Percentiles rank a stretch among this genome's conserved stretches.
These are phyloP conservation scores for Carallia pectinifolia DNA, from an alignment of 345 rosid genomes.

Conservation along the genomic window DNA sequence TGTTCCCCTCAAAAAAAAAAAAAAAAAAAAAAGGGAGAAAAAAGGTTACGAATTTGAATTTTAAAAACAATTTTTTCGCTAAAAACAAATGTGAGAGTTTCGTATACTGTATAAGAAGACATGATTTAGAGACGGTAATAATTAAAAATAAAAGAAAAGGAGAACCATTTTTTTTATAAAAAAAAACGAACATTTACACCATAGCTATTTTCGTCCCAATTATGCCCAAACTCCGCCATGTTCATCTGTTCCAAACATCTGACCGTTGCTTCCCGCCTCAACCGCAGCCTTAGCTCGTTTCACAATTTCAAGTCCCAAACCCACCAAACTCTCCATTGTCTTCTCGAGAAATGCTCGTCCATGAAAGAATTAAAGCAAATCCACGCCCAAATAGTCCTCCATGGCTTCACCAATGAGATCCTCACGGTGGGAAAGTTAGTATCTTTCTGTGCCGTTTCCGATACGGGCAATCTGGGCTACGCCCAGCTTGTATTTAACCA, in stretches of 20 bases:
- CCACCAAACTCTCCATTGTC: slow-evolving; percentile 15
- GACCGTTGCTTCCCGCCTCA: slow-evolving; percentile 17
- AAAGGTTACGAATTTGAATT: too few relatives aligned
- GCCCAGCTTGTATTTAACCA: slow-evolving; percentile 6
- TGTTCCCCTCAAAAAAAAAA: too few relatives aligned
- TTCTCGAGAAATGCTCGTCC: slow-evolving; percentile 26
- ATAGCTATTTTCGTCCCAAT: neutral
- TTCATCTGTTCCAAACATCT: neutral
- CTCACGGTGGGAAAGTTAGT: slow-evolving; percentile 9
- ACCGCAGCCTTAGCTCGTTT: neutral
- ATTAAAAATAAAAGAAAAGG: neutral
- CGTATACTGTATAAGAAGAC: too few relatives aligned
- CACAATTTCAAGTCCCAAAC: slow-evolving; percentile 5
- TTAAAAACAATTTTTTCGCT: too few relatives aligned
- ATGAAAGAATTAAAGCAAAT: slow-evolving; percentile 11
- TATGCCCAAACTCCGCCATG: neutral
- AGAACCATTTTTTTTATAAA: neutral
- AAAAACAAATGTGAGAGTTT: too few relatives aligned
- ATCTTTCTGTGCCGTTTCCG: slow-evolving; percentile 3
- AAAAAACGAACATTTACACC: neutral
- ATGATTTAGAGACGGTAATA: too few relatives aligned
- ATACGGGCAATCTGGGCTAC: neutral
- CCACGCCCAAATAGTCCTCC: slow-evolving; percentile 7
- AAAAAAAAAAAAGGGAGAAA: too few relatives aligned
- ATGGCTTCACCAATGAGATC: slow-evolving; percentile 2